Conservation (phyloP, 331 rosid species). For the Rosa hybrid region DNA sequence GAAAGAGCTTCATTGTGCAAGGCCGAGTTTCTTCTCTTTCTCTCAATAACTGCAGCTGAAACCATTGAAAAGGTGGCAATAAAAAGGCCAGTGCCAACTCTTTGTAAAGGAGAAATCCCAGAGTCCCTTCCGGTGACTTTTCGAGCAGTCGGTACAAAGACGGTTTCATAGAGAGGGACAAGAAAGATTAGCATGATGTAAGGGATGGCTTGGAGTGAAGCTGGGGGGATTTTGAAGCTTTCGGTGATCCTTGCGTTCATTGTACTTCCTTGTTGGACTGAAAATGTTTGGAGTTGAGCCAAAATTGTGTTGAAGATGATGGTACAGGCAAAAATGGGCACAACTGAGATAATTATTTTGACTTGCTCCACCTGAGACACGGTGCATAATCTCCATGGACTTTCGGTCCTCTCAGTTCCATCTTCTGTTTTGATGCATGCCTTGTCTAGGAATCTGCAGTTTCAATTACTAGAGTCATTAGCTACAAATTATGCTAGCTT, state of each 20-base stretch:
- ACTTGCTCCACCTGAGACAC: constrained; percentile 77
- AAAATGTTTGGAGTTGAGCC: constrained; percentile 90
- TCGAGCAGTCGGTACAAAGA: constrained; percentile 48
- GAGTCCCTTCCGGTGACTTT: constrained; percentile 49
- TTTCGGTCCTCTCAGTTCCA: constrained; percentile 42
- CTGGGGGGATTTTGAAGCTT: constrained; percentile 57
- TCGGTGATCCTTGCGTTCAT: constrained; percentile 47
- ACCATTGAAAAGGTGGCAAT: constrained; percentile 63
- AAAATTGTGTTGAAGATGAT: constrained; percentile 81
- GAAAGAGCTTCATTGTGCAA: constrained; percentile 28
- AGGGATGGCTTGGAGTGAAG: constrained; percentile 71
- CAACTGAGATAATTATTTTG: constrained; percentile 66
- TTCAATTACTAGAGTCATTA: background rate
- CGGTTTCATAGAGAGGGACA: constrained; percentile 58
- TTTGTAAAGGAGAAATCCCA: constrained; percentile 57
- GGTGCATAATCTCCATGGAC: constrained; percentile 79
- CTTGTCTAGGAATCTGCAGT: constrained; percentile 76
- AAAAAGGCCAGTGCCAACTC: constrained; percentile 61
- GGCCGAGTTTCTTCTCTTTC: constrained; percentile 39
- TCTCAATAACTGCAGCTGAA: constrained; percentile 55
- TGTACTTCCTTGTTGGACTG: constrained; percentile 78
- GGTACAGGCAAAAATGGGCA: constrained; percentile 84
- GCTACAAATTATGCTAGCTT: background rate
- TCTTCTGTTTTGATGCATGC: constrained; percentile 65
- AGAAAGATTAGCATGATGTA: constrained; percentile 47